Conservation (phyloP, 176 grass and related monocot species). For the Metroxylon sagu region DNA sequence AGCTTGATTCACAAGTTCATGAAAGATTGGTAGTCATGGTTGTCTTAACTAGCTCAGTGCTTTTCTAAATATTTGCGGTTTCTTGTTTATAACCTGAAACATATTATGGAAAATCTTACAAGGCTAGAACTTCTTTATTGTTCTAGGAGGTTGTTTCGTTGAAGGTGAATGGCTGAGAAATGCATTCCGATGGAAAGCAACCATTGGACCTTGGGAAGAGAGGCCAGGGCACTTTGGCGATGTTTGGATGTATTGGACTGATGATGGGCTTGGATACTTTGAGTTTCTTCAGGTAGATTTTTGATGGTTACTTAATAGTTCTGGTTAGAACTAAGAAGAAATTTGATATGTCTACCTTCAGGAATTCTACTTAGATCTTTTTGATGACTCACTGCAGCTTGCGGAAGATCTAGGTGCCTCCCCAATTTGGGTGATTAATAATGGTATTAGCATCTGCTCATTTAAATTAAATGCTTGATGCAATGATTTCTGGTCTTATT, state of each 20-base stretch:
- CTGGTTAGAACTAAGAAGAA: neutral
- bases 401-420: slow-evolving; percentile 61
- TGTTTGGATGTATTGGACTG: slow-evolving; percentile 92
- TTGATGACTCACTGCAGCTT: slow-evolving; percentile 40
- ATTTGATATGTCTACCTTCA: neutral
- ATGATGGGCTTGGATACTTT: slow-evolving; percentile 91
- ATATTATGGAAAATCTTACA: neutral
- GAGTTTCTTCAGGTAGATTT: slow-evolving; percentile 80
- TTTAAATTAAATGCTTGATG: neutral
- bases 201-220: slow-evolving; percentile 83
- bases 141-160: slow-evolving; percentile 77
- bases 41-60: too few relatives aligned
- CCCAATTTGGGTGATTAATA: slow-evolving; percentile 91
- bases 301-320: slow-evolving; percentile 4
- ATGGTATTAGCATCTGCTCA: slow-evolving; percentile 42
- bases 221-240: slow-evolving; percentile 92
- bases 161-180: slow-evolving; percentile 78
- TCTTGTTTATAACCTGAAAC: too few relatives aligned
- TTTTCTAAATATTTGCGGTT: too few relatives aligned
- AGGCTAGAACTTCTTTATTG: slow-evolving; percentile 2
- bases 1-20: too few relatives aligned
- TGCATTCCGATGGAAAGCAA: slow-evolving; percentile 68
- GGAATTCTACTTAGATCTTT: neutral
- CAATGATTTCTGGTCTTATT: slow-evolving; percentile 11
- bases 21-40: too few relatives aligned